Evolutionary conservation across 2,329 filamentous ascomycete genomes (phyloP), one percentile per base, ranked within the genome.

Genomic region (Botrytis paeoniae): DNA sequence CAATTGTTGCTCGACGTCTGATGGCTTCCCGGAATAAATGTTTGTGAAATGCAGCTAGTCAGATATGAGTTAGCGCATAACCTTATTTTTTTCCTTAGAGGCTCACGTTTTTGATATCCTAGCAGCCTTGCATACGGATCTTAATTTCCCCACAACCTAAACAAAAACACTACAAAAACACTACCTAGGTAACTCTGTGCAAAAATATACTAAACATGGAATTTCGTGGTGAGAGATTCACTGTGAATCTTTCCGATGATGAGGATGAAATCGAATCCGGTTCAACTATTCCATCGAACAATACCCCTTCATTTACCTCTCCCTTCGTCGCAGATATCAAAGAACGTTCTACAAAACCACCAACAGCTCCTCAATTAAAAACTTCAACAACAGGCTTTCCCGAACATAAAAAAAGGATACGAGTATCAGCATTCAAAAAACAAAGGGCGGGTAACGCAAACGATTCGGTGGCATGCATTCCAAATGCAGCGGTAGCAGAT

Each of bases 361-460:
- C 92, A 14, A 85, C 86, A 57, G 88, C 90, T 16, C 90, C 91
- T 22, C 86, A 86, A 64, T 83, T 88, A 59, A 88, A 88, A 69
- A 83, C 84, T 16, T 84, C 85, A 32, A 82, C 85, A 7, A 90
- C 88, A 20, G 96, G 96, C 1, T 98, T 98, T 78, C 96, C 96
- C n/a, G 89, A 91, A 73, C 95, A 94, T 81, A 96, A 92, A 82
- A 94, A 93, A 81, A 90, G 95, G 76, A 86, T 85, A 72, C 87
- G 88, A 73, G 83, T 88, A 12, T 97, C 94, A 2, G 88, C 92
- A 2, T 97, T 97, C 84, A 97, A 94, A 81, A 90, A 93, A 79
- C 88, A 90, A 79, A 86, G 88, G 74, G 73, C 61, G 25, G 74
- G 57, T 66, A 71, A 73, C 73, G 45, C 75, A 29, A 73, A 65